Percentiles rank a stretch among this genome's conserved stretches.
Conservation (phyloP, 352 stramenopile species). For the Pythium plurisporium region DNA sequence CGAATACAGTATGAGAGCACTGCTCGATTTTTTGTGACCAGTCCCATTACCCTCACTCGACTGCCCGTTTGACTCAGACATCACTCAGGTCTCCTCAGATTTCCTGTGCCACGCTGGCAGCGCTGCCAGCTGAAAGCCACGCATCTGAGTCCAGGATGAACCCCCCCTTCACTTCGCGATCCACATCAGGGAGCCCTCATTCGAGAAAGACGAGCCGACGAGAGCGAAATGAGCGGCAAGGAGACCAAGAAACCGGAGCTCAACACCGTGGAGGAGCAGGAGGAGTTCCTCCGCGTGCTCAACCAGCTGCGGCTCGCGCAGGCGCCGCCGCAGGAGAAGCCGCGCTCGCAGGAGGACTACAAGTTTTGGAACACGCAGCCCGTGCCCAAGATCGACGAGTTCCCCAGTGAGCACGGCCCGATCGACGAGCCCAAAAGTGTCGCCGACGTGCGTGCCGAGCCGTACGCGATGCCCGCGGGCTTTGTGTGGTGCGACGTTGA, state of each 20-base stretch:
- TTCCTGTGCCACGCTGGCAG: too few relatives aligned
- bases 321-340: slow-evolving; percentile 15
- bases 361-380: slow-evolving; percentile 92
- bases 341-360: slow-evolving; percentile 42
- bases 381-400: slow-evolving; percentile 67
- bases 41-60: neutral
- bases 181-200: too few relatives aligned
- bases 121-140: too few relatives aligned
- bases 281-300: slow-evolving; percentile 65
- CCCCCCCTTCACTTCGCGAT: too few relatives aligned
- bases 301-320: slow-evolving; percentile 58
- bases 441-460: slow-evolving; percentile 87
- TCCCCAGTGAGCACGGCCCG: slow-evolving; percentile 73
- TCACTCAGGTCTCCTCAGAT: too few relatives aligned
- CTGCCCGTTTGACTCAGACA: too few relatives aligned
- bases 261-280: slow-evolving; percentile 51
- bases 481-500: slow-evolving; percentile 94
- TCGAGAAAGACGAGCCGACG: neutral
- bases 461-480: slow-evolving; percentile 95
- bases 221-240: slow-evolving; percentile 12
- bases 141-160: too few relatives aligned
- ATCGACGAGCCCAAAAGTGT: slow-evolving; percentile 92
- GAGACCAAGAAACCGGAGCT: slow-evolving; percentile 27
- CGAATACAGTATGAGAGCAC: too few relatives aligned
- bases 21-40: neutral